Evolutionary conservation across 2,329 filamentous ascomycete genomes (phyloP).

Genomic region (Ceratocystis harringtonii): DNA sequence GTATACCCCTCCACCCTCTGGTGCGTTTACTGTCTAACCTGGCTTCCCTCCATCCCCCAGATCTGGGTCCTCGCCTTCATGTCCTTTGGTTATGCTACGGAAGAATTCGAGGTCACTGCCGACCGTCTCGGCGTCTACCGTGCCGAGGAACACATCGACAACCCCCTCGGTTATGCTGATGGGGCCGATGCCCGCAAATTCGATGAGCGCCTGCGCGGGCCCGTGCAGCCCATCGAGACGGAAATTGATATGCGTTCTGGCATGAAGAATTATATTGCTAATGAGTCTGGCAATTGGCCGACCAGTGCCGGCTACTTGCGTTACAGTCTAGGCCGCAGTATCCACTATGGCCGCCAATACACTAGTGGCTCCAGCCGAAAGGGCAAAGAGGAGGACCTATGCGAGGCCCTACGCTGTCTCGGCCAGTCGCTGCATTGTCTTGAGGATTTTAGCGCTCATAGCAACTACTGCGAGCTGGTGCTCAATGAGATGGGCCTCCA

Average conservation of each 20-base stretch:
- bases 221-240: constrained; percentile 55
- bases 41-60: not conserved
- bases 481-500: constrained; percentile 55
- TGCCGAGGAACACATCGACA: constrained; percentile 56
- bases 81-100: constrained; percentile 53
- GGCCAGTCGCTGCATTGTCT: constrained; percentile 64
- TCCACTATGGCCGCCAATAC: constrained; percentile 65
- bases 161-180: constrained; percentile 74
- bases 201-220: constrained; percentile 67
- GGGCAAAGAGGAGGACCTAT: constrained; percentile 63
- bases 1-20: constrained; percentile 12
- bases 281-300: constrained; percentile 73
- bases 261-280: constrained; percentile 99
- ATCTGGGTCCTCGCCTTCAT: constrained; percentile 55
- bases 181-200: constrained; percentile 58
- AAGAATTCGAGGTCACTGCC: constrained; percentile 64
- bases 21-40: not conserved
- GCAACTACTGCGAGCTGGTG: constrained; percentile 68
- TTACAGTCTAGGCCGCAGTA: constrained; percentile 57
- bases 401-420: constrained; percentile 60
- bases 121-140: constrained; percentile 63
- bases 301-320: constrained; percentile 77
- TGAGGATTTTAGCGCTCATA: constrained; percentile 68
- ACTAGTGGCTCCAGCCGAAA: constrained; percentile 41
- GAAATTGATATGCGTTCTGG: constrained; percentile 62